Base-by-base conservation (phyloP, 2,329 filamentous ascomycete genomes). In the Hymenoscyphus linearis region DNA sequence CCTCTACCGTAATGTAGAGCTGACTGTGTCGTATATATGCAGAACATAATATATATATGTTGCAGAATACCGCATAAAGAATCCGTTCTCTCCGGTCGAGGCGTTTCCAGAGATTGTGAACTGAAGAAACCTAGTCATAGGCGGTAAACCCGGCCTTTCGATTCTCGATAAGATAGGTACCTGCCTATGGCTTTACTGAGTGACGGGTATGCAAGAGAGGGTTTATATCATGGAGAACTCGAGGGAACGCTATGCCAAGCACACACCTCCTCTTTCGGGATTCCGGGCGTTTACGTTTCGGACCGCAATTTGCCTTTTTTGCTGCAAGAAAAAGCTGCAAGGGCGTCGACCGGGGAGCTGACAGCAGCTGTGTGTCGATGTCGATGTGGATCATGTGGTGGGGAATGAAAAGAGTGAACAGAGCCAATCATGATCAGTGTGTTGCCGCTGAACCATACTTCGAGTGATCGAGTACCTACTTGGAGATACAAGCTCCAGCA, bases 391-490 rank as follows among this genome's bases (percentile, higher is more conserved):
- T n/a, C n/a, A n/a, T n/a, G n/a, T n/a, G n/a, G n/a, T n/a, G n/a
- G n/a, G n/a, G n/a, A n/a, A n/a, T 27, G 16, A 50, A 40, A 25
- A 12, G 55, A 31, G 55, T 4, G 26, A 47, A 27, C 25, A 25
- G 22, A 37, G 16, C 55, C 35, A 57, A 57, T 57, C 55, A 57
- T 27, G 14, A 37, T 40, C 18, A 27, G n/a, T 31, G 22, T 56
- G 14, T 60, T 60, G 36, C 58, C 58, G 58, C 58, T 37, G 25
- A 37, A 53, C 69, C 6, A 18, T 47, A 18, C n/a, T n/a, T n/a
- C n/a, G n/a, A n/a, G n/a, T n/a, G n/a, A n/a, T n/a, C n/a, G n/a
- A n/a, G n/a, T n/a, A n/a, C n/a, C n/a, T n/a, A n/a, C n/a, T n/a
- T n/a, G n/a, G n/a, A n/a, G n/a, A n/a, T n/a, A n/a, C n/a, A n/a